Evolutionary conservation across 768 basidiomycete genomes (phyloP), one percentile per base, ranked within the genome.

Genomic region (Lactarius hatsudake): DNA sequence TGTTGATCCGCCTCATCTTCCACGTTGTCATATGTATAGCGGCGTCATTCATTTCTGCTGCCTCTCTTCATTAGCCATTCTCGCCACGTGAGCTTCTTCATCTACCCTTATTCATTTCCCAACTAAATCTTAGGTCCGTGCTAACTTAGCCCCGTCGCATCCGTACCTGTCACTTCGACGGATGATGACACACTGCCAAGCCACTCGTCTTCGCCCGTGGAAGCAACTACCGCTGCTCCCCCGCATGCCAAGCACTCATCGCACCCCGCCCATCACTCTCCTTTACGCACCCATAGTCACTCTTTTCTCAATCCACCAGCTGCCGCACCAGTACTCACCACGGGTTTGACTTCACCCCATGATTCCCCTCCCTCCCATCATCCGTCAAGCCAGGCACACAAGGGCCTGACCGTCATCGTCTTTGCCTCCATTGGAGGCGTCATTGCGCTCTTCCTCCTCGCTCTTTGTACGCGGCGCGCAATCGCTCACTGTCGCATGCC

Each of bases 381-480:
- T 9, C 10, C 69, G 23, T 42, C 53, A 28, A 26, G 23, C n/a
- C 63, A 65, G 30, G 7, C 30, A 1, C 66, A 18, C 71, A 40
- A 53, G 71, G 66, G 62, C 58, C 48, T n/a, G 73, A 78, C 40
- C 42, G 69, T 74, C 60, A 80, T 85, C 68, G 78, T 81, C 23
- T 81, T 85, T 68, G 81, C 79, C 71, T 77, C 80, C 15, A 71
- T 86, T 17, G 84, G 79, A 34, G 82, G 81, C 40, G 34, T 83
- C 36, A 69, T 78, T 4, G 79, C 65, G 13, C 59, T 82, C 5
- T 59, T 71, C 26, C 53, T 85, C 40, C 43, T 83, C 28, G 48
- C 80, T 40, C 72, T 76, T 40, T 67, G 81, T 66, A 20, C 77
- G 12, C 83, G 83, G 28, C 85, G 81, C 66, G 71, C 75, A 57